Conservation (phyloP, 164 flowering plant species). For the Akebia trifoliata region DNA sequence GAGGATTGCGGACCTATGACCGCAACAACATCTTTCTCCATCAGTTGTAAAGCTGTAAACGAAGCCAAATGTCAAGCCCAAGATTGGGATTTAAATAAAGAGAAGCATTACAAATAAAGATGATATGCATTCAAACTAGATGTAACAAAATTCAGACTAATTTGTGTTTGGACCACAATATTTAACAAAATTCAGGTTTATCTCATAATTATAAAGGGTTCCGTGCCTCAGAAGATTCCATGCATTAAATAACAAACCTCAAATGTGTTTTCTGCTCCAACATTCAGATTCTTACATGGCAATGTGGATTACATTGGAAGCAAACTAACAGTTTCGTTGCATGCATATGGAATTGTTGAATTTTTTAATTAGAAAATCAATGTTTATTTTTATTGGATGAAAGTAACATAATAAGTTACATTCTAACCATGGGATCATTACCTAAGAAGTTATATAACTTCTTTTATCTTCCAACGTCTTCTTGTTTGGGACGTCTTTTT, state of each 20-base stretch:
- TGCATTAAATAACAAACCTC: neutral
- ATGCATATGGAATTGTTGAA: neutral
- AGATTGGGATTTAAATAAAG: too few relatives aligned
- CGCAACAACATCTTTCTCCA: conserved; percentile 71
- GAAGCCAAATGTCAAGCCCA: neutral
- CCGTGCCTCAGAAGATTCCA: neutral
- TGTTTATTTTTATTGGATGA: too few relatives aligned
- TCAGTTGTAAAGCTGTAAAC: conserved; percentile 64
- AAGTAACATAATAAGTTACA: too few relatives aligned
- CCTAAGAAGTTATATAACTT: too few relatives aligned
- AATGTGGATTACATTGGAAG: neutral
- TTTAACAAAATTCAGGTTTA: neutral
- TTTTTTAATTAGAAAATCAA: too few relatives aligned
- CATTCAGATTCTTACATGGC: neutral
- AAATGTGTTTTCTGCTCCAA: neutral
- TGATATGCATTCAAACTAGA: neutral
- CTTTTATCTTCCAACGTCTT: too few relatives aligned
- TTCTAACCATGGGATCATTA: too few relatives aligned
- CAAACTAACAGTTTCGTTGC: neutral
- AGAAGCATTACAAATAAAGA: neutral
- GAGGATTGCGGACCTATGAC: conserved; percentile 90
- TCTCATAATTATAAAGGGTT: neutral
- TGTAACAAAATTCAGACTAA: neutral
- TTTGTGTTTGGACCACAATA: neutral
- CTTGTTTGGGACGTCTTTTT: too few relatives aligned